These are phyloP conservation scores for Candida sp. DNA, from an alignment of 1,139 yeast genomes.

Conservation along the genomic window DNA sequence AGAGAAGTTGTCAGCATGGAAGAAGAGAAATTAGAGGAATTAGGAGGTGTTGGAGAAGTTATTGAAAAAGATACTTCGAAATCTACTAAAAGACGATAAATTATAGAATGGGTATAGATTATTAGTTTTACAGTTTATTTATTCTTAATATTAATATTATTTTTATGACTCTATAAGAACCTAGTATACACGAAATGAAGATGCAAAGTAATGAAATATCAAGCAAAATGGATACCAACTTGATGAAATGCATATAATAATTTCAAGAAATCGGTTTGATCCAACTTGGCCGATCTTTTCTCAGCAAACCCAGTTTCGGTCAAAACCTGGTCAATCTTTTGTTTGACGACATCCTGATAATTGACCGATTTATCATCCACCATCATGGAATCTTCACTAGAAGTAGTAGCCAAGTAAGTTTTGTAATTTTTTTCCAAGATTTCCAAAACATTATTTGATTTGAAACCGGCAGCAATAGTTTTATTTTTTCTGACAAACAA, in stretches of 20 bases:
- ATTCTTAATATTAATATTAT: constrained; percentile 2
- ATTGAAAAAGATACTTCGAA: constrained; percentile 72
- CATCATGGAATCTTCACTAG: constrained; percentile 51
- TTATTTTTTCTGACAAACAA: constrained; percentile 92
- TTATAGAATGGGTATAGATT: neutral
- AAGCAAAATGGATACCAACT: constrained; percentile 96
- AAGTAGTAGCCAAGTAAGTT: constrained; percentile 63
- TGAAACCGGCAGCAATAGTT: constrained; percentile 91
- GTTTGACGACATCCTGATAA: constrained; percentile 47
- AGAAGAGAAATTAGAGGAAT: constrained; percentile 85
- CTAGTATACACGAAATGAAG: constrained; percentile 5
- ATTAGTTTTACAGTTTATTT: constrained; percentile 1
- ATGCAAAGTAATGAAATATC: constrained; percentile 10
- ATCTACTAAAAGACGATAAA: constrained; percentile 39
- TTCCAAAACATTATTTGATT: constrained; percentile 75
- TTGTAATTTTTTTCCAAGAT: constrained; percentile 87
- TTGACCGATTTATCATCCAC: constrained; percentile 47
- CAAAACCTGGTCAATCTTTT: constrained; percentile 63
- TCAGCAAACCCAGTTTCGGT: constrained; percentile 77
- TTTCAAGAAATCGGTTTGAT: constrained; percentile 89
- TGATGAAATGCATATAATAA: constrained; percentile 92
- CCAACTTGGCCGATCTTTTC: constrained; percentile 90
- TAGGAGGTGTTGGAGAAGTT: constrained; percentile 90
- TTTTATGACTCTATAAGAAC: neutral
- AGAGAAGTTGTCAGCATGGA: constrained; percentile 87